Percentiles rank a stretch among this genome's conserved stretches.
Conservation (phyloP, 345 rosid genomes). For the Rhodamnia argentea region DNA sequence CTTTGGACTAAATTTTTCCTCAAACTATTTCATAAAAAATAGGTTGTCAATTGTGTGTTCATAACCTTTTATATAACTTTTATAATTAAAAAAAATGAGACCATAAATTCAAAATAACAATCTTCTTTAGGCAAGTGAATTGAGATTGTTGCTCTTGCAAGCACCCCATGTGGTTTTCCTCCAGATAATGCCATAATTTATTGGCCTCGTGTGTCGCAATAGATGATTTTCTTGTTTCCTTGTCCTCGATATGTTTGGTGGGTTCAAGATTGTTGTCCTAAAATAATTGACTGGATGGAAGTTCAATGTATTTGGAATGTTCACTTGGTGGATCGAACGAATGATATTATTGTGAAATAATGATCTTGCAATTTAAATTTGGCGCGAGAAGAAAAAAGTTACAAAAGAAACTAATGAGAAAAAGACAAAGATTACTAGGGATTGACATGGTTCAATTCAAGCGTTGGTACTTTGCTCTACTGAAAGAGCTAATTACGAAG, state of each 20-base stretch:
- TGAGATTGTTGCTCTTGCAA: not conserved
- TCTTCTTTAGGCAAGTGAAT: too few species aligned
- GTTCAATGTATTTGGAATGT: not conserved
- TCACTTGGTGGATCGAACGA: not conserved
- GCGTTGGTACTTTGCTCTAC: rapidly evolving
- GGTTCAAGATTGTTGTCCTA: not conserved
- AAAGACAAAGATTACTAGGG: not conserved
- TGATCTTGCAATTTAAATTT: not conserved
- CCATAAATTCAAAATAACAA: too few species aligned
- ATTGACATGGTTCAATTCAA: rapidly evolving
- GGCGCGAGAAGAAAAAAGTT: not conserved
- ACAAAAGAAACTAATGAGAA: not conserved
- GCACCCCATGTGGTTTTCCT: not conserved
- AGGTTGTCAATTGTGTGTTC: too few species aligned
- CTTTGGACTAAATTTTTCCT: too few species aligned
- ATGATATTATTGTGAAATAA: not conserved
- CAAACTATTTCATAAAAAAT: too few species aligned
- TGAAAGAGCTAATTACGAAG: not conserved
- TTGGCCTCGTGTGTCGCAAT: not conserved
- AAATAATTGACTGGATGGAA: not conserved
- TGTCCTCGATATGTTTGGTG: not conserved
- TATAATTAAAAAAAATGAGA: too few species aligned
- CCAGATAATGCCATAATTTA: not conserved
- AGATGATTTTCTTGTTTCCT: not conserved
- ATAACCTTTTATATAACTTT: too few species aligned